phyloP scores from a whole-genome alignment of 345 rosid species.

The Aethionema arabicum region DNA sequence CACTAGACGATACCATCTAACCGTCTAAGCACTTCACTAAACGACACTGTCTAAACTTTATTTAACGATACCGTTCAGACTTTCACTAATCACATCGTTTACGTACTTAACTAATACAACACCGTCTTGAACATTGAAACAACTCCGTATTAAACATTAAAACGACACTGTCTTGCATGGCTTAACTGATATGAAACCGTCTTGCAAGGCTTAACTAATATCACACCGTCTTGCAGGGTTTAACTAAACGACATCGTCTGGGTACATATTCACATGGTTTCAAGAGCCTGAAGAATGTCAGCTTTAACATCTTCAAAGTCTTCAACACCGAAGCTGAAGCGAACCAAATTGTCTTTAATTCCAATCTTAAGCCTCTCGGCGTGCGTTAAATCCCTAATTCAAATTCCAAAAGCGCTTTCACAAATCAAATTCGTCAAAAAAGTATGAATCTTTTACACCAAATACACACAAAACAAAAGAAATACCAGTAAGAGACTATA shows the following conservation, averaged over 20 bases:
- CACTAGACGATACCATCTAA: too few species aligned
- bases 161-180: too few species aligned
- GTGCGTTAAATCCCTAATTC: constrained; percentile 59
- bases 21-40: too few species aligned
- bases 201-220: too few species aligned
- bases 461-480: background rate
- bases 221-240: too few species aligned
- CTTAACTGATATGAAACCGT: too few species aligned
- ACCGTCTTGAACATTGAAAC: too few species aligned
- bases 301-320: constrained; percentile 78
- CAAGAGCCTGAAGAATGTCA: constrained; percentile 76
- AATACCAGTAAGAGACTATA: constrained; percentile 76
- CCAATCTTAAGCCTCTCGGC: constrained; percentile 66
- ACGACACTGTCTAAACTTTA: too few species aligned
- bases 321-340: constrained; percentile 88
- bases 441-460: background rate
- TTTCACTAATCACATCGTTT: too few species aligned
- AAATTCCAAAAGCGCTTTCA: background rate
- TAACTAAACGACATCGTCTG: background rate
- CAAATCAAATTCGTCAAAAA: background rate
- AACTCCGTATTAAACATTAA: too few species aligned
- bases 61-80: too few species aligned
- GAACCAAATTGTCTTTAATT: constrained; percentile 74
- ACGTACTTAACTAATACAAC: too few species aligned
- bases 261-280: constrained; percentile 33